Base-by-base conservation (phyloP, 176 grass and related monocot species). In the Zoysia japonica region DNA sequence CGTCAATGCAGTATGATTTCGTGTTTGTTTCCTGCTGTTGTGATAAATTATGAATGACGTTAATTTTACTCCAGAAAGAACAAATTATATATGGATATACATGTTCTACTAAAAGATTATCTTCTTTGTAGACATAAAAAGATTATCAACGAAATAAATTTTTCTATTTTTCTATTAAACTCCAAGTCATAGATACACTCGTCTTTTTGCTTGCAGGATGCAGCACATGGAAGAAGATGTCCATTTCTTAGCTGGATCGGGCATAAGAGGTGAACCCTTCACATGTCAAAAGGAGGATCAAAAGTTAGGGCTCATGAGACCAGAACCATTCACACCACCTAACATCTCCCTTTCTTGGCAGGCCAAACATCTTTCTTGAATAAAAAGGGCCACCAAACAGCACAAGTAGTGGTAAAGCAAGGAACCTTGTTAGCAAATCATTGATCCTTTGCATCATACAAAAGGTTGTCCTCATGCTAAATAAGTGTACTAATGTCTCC, bases 361-460 rank as follows among this genome's bases (percentile, higher is more conserved):
- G 77, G 49, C 64, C 70, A 88, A 84, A 72, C 35, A 10, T 50
- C 74, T 74, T 82, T 77, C 52, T 73, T 62, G 46, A 79, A 83
- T 28, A 62, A 40, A 78, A 84, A 68, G 50, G 45, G 40, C 45
- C 67, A 78, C 85, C 68, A 79, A 79, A 75, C 45, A 39, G 64
- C 53, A 68, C 81, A 88, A 71, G 56, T 70, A 76, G 16, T 51
- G 77, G 77, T 35, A 84, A 70, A 88, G 77, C 47, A 88, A 80
- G 81, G 65, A 80, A 84, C 83, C 9, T 45, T 75, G 52, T 71
- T 56, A 16, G 35, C 50, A 84, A 74, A 76, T 76, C 49, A 74
- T 48, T 65, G 76, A 40, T 56, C 76, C 76, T 80, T 80, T 56
- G 57, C 75, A 78, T 72, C 75, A 13, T 56, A 36, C 16, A 85